phyloP scores from a whole-genome alignment of 164 flowering plant species.

The Cinnamomum micranthum region DNA sequence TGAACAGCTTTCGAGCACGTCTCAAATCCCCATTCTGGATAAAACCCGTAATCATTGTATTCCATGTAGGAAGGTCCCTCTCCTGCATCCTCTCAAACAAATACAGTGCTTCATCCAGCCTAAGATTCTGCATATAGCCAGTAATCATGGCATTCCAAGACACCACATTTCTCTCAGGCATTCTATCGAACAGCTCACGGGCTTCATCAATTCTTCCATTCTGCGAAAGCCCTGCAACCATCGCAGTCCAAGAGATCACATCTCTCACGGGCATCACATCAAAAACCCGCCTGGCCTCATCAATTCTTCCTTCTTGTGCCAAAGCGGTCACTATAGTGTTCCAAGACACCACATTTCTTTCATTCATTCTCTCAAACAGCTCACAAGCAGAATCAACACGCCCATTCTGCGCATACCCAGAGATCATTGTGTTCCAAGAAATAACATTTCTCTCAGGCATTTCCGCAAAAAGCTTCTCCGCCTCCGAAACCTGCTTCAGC shows the following conservation, averaged over 20 bases:
- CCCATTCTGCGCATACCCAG: constrained; percentile 11
- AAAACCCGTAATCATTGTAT: constrained; percentile 12
- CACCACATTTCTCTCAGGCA: constrained; percentile 15
- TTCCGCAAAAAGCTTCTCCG: constrained; percentile 12
- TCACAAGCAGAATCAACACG: constrained; percentile 5
- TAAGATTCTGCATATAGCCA: constrained; percentile 11
- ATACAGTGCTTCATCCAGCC: constrained; percentile 1
- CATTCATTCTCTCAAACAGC: constrained; percentile 6
- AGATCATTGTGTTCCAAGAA: constrained; percentile 21
- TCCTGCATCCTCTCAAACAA: constrained; percentile 11
- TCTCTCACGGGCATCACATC: constrained; percentile 9
- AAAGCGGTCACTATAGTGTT: constrained; percentile 11
- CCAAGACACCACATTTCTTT: constrained; percentile 19
- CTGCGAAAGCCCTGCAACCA: constrained; percentile 9
- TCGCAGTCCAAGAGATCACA: constrained; percentile 10
- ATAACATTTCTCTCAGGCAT: constrained; percentile 17
- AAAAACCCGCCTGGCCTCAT: constrained; percentile 12
- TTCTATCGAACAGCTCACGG: background rate
- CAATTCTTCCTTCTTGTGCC: constrained; percentile 10
- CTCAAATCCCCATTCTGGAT: constrained; percentile 12
- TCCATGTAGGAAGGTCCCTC: constrained; percentile 11
- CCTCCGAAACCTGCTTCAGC: constrained; percentile 6
- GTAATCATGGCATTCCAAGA: constrained; percentile 17
- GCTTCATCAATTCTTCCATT: constrained; percentile 14
- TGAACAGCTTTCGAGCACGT: background rate